Evolutionary conservation across 495 filamentous ascomycete species (phyloP), one percentile per base, ranked within the genome.

Genomic region (Aspergillus coremiiformis): DNA sequence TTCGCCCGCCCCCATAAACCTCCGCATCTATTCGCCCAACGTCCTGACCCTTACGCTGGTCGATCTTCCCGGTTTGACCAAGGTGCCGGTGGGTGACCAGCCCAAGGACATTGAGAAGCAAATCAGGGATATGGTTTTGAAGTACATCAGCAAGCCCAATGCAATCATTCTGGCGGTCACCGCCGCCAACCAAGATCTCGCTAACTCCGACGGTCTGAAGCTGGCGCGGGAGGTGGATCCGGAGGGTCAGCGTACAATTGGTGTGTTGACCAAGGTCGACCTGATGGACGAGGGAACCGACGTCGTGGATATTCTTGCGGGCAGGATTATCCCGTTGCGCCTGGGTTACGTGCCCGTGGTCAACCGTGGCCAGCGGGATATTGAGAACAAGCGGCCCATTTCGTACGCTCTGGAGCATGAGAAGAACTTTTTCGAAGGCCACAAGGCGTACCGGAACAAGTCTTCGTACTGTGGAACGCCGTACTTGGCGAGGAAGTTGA

Each of bases 241-340:
- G 1, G 94, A 99, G 67, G 94, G 92, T 57, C 94, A 97, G 73
- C 82, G 94, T 62, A 99, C 94, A 20, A 99, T 99, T 55, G 94
- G 94, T 76, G 94, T 99, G 57, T 79, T 99, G 63, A 97, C 92
- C 50, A 99, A 99, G 78, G 91, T 99, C 47, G 94, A 99, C 70
- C 74, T 99, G 68, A 99, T 99, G 94, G 94, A 99, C 71, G 91
- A 96, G 24, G 94, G 94, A 32, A 99, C 94, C 30, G 94, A 99
- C 65, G 94, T 99, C 15, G 93, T 99, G 58, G 94, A 99, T 75
- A 99, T 99, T 76, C 81, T 99, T 60, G 93, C 94, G 61, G 94
- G 94, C 52, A 86, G 94, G 63, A 93, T 99, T 70, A 97, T 99
- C 66, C 94, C 94, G 15, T 67, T 99, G 57, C 85, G 94, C 51